Evolutionary conservation across 441 rosid genomes (phyloP), one percentile per base, ranked within the genome.

Genomic region (Codiaeum variegatum): DNA sequence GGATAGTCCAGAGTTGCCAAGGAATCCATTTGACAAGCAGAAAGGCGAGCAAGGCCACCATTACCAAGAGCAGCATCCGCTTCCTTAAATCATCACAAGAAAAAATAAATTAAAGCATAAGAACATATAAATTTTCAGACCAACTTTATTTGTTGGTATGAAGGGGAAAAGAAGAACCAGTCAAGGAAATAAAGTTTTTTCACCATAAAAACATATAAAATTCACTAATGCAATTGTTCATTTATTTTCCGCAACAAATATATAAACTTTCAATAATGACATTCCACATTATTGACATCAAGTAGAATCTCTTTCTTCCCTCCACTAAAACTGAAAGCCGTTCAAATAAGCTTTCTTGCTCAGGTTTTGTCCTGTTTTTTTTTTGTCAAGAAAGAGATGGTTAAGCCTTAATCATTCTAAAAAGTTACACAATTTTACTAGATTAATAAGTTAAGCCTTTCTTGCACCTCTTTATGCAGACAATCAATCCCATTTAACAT

Each of bases 11-110:
- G 32, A 9, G 81, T 78, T n/a, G 81, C 81, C 38, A 78, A 73
- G 66, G 81, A 78, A 66, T 78, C 81, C 78, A 78, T 78, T 70
- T 78, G 81, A 73, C 81, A 78, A 15, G 81, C 81, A 59, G 81
- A 78, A 51, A 78, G 75, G 52, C 81, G 81, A 70, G 81, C 81
- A 74, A 78, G 78, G 64, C 81, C 81, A 74, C 81, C 81, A 78
- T 78, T 78, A 29, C 81, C 81, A 19, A 78, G 81, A 13, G 81
- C 81, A 40, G 81, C 81, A 74, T 78, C 81, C 60, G 77, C 79
- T 76, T 75, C 74, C 80, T 61, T 74, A 52, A 34, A 80, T 60
- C 63, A 74, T 66, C 73, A 71, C 21, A 67, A 26, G 63, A 66
- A 70, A 66, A 32, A 66, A 68, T 44, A n/a, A 44, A 66, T 61